Evolutionary conservation across 306 rosid genomes (phyloP).

Genomic region (Boehmeria nivea): DNA sequence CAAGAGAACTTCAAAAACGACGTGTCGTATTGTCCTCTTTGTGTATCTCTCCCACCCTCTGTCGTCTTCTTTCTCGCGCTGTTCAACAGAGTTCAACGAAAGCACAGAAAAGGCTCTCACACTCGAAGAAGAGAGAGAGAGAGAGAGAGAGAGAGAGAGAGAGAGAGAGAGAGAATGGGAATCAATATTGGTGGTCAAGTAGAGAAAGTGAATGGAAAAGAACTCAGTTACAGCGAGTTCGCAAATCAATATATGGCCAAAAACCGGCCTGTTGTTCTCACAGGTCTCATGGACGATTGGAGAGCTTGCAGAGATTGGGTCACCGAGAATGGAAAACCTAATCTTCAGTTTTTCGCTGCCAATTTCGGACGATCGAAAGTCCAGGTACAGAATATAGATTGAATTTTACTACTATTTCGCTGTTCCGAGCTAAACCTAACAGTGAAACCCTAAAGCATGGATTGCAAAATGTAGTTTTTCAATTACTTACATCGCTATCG

Average conservation of each 20-base stretch:
- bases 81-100: too few relatives aligned
- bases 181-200: constrained; percentile 45
- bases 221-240: constrained; percentile 56
- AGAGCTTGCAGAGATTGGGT: constrained; percentile 78
- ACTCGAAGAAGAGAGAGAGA: too few relatives aligned
- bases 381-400: constrained; percentile 41
- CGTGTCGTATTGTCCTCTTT: too few relatives aligned
- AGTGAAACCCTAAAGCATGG: too few relatives aligned
- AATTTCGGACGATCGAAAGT: constrained; percentile 69
- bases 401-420: background rate
- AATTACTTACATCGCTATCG: too few relatives aligned
- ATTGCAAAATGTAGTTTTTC: too few relatives aligned
- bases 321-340: constrained; percentile 40
- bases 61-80: too few relatives aligned
- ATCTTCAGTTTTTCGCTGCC: constrained; percentile 55
- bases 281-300: constrained; percentile 77
- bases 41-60: too few relatives aligned
- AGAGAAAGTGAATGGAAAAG: constrained; percentile 73
- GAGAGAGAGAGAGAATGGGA: constrained; percentile 33
- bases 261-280: constrained; percentile 71
- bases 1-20: too few relatives aligned
- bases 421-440: background rate
- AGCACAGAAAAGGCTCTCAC: too few relatives aligned
- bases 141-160: too few relatives aligned
- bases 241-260: constrained; percentile 55